Evolutionary conservation across 768 basidiomycete species (phyloP).

Genomic region (Amanita inopinata): DNA sequence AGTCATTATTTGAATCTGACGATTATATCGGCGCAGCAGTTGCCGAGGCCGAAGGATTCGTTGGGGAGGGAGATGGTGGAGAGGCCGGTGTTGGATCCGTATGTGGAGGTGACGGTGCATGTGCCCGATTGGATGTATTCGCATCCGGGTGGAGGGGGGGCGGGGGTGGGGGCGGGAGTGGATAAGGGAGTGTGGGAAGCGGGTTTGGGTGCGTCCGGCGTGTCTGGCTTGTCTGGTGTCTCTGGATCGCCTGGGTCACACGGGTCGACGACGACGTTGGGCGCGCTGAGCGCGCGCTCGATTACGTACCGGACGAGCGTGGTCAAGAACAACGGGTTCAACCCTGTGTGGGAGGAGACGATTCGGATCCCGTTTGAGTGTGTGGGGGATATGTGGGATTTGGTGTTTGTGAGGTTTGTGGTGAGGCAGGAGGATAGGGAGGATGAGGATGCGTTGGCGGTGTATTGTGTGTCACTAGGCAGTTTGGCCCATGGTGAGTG

Average conservation of each 20-base stretch:
- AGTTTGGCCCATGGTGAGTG: constrained; percentile 61
- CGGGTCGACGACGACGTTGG: constrained; percentile 13
- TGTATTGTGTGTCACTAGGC: constrained; percentile 69
- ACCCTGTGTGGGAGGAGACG: constrained; percentile 79
- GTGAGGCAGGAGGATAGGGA: constrained; percentile 52
- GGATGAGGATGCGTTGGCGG: constrained; percentile 57
- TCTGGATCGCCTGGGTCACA: no score
- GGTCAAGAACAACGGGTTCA: constrained; percentile 88
- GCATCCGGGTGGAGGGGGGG: constrained; percentile 11
- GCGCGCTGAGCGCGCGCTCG: constrained; percentile 21
- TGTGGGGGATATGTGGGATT: constrained; percentile 68
- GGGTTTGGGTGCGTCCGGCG: constrained; percentile 1
- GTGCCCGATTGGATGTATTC: constrained; percentile 62
- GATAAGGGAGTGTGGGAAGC: background rate
- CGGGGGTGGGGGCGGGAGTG: constrained; percentile 7
- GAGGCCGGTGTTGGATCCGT: constrained; percentile 50
- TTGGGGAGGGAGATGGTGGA: constrained; percentile 56
- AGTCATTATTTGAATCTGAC: constrained; percentile 41
- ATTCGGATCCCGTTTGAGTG: constrained; percentile 68
- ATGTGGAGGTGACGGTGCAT: constrained; percentile 58
- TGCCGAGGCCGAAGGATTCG: constrained; percentile 69
- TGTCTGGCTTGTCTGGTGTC: constrained; percentile 7
- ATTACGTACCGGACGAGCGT: constrained; percentile 50
- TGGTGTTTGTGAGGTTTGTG: constrained; percentile 78
- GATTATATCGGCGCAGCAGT: constrained; percentile 81